Base-by-base conservation (phyloP, 495 filamentous ascomycete genomes). In the Lasiosphaeria hispida region DNA sequence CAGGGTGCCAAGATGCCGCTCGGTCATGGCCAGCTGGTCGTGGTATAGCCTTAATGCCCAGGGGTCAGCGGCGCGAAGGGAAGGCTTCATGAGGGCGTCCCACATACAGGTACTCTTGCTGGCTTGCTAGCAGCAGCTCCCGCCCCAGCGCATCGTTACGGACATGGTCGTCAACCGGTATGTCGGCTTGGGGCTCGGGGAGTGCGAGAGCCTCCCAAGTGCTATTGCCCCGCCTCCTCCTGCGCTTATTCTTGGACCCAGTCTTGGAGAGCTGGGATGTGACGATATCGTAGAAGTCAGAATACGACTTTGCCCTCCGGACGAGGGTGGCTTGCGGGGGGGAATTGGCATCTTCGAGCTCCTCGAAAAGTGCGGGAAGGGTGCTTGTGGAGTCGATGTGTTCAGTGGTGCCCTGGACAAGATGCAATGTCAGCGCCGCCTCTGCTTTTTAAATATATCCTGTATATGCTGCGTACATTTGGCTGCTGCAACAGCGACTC, bases 81-180 rank as follows among this genome's bases (percentile, higher is more conserved):
- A 7, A 17, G n/a, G 10, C 9, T 35, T 19, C 41, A 10, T 45
- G 19, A 8, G 8, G 34, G 10, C 42, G 9, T 43, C 11, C 33
- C 11, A 59, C 83, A 64, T 82, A 95, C 90, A 86, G 77, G 71
- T 96, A 96, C 66, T 94, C 86, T 56, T 89, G 87, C 64, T 92
- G 88, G 74, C 89, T 93, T 45, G 89, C 83, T 62, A 91, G 84
- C 52, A 93, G 75, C 63, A 97, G 72, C 53, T 82, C 82, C 30
- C 80, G 78, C 65, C 86, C 85, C 53, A 89, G 69, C 7, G 73
- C 77, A 61, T 83, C 76, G 64, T 89, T 86, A 23, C 54, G 84
- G 42, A 78, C 65, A 15, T 85, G 80, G 7, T 87, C 72, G 52
- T 90, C 78, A n/a, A 63, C 67, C 7, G 74, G 77, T 62, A 83